Evolutionary conservation across 352 stramenopile genomes (phyloP).

Genomic region (Phytophthora hibernalis): DNA sequence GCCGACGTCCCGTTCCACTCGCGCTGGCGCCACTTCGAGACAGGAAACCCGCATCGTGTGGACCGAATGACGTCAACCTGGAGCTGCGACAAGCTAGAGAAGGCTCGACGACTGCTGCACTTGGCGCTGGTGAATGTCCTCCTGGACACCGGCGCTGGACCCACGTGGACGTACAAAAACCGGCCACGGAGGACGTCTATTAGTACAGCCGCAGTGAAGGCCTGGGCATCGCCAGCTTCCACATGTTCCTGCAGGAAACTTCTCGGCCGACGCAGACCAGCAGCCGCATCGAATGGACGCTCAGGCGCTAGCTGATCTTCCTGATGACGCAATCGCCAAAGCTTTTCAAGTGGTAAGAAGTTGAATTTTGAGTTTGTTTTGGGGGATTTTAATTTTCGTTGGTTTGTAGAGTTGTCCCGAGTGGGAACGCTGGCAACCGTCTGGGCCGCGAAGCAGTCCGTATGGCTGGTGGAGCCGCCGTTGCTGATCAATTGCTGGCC

Average conservation of each 20-base stretch:
- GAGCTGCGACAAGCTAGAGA: slow-evolving; percentile 58
- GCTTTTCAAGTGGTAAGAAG: slow-evolving; percentile 80
- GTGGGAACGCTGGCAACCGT: no score
- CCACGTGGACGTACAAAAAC: slow-evolving; percentile 79
- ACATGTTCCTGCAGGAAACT: slow-evolving; percentile 86
- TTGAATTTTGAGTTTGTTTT: slow-evolving; percentile 6
- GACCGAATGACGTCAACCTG: slow-evolving; percentile 55
- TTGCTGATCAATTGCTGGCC: no score
- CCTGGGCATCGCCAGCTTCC: slow-evolving; percentile 81
- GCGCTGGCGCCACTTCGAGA: slow-evolving; percentile 85
- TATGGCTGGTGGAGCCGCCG: no score
- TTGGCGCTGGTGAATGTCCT: slow-evolving; percentile 82
- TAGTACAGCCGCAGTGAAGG: slow-evolving; percentile 82
- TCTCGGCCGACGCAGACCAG: slow-evolving; percentile 68
- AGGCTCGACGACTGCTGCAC: slow-evolving; percentile 73
- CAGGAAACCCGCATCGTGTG: slow-evolving; percentile 68
- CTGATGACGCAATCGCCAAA: slow-evolving; percentile 69
- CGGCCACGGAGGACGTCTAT: slow-evolving; percentile 65
- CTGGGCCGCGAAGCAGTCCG: no score
- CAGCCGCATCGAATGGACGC: slow-evolving; percentile 68
- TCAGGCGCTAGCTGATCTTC: slow-evolving; percentile 56
- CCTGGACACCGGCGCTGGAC: slow-evolving; percentile 76
- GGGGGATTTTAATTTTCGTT: neutral
- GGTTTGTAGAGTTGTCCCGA: slow-evolving; percentile 44
- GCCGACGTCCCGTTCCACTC: slow-evolving; percentile 81